Base-by-base conservation (phyloP, 2,329 filamentous ascomycete genomes). In the Paracamarosporium sp. region DNA sequence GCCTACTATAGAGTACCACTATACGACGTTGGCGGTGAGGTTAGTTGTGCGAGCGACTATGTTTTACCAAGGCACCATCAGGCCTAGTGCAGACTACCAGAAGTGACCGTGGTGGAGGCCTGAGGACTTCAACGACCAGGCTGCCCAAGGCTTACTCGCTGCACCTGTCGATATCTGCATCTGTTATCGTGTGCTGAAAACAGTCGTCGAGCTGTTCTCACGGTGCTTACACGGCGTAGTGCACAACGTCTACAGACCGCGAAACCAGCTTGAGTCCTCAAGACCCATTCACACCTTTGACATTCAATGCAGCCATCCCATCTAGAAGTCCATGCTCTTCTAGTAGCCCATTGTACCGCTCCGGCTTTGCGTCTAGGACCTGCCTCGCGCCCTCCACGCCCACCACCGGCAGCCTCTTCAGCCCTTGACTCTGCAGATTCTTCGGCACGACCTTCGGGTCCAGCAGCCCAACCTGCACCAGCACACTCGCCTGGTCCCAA, bases 401-500 rank as follows among this genome's bases (percentile, higher is more conserved):
- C 35, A 62, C 66, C 1, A 80, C 71, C 2, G 79, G 80, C 31
- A 82, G 60, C 47, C 70, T 61, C 61, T 79, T 76, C 44, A 80
- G 53, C 5, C 79, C 79, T 30, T 72, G 60, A 27, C 68, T 67
- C 55, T 74, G 77, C 56, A 79, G 66, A 11, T 63, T 65, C 47
- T 79, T 74, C 0, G 83, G 83, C 1, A 86, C 77, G 11, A 82
- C 65, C 57, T 82, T 83, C 2, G 83, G 82, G 69, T 87, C 83
- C 12, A 87, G 65, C 46, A 86, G 66, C 0, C 85, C 85, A 3
- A 85, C 70, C 65, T 87, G 85, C 17, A 86, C 78, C 2, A 87
- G 71, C 5, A 86, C 84, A 31, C 78, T 83, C 1, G 85, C 85
- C 61, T 87, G 84, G 55, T 87, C 85, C 85, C 85, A 87, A 63